Percentiles rank a stretch among this genome's conserved stretches.
Conservation (phyloP, 768 basidiomycete species). For the Boletellus sp. region DNA sequence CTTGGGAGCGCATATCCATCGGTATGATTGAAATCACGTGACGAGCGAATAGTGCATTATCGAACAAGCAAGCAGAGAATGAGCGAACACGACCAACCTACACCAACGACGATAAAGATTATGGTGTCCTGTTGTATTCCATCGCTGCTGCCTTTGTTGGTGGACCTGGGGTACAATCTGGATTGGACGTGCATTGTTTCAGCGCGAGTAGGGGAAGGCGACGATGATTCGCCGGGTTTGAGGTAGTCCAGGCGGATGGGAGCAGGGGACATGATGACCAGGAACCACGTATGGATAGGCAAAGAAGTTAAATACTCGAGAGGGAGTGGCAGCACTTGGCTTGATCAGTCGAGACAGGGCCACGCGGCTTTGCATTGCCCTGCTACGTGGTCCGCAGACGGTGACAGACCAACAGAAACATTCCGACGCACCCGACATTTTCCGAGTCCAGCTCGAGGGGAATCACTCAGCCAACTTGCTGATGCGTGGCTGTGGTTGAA, state of each 20-base stretch:
- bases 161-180: slow-evolving; percentile 10
- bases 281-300: background rate
- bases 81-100: slow-evolving; percentile 22
- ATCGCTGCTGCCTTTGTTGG: background rate
- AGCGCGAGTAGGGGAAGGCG: background rate
- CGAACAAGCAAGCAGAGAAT: background rate
- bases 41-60: slow-evolving; percentile 1
- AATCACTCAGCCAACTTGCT: slow-evolving; percentile 8
- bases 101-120: slow-evolving; percentile 22
- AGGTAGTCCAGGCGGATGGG: slow-evolving; percentile 1
- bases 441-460: slow-evolving; percentile 12
- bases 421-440: slow-evolving; percentile 13
- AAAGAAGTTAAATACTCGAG: slow-evolving; percentile 16
- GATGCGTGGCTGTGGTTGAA: slow-evolving; percentile 22
- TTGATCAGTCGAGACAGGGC: slow-evolving; percentile 8
- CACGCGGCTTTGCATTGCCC: slow-evolving; percentile 17
- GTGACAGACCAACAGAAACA: slow-evolving; percentile 17
- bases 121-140: slow-evolving; percentile 14
- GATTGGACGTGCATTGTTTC: slow-evolving; percentile 4
- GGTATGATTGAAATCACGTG: background rate
- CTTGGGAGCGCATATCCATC: background rate
- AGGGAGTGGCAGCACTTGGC: slow-evolving; percentile 8
- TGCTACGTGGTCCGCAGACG: background rate
- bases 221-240: background rate
- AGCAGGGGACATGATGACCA: slow-evolving; percentile 10